Base-by-base conservation (phyloP, 2,329 filamentous ascomycete species). In the Basipetospora chlamydospora region DNA sequence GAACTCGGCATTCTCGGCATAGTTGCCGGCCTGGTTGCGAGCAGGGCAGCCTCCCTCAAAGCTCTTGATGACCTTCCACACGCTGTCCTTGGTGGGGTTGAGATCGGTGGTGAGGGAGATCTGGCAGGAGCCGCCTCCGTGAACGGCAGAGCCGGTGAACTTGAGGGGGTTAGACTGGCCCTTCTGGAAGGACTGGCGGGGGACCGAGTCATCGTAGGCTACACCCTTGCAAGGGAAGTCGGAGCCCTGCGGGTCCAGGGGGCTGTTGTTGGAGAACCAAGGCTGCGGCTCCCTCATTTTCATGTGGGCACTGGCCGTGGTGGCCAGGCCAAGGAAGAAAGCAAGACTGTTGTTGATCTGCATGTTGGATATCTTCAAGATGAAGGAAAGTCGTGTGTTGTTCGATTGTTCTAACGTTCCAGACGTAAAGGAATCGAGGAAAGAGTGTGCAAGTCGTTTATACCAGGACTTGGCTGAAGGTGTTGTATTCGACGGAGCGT, bases 71-170 rank as follows among this genome's bases (percentile, higher is more conserved):
- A 95, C 88, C 55, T 87, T 86, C 77, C 80, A 98, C 16, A 70
- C 67, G 0, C 73, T 79, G 45, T 70, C 55, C 44, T 70, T 71
- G 18, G 71, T 77, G 1, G 86, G 77, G 10, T 67, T 59, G 9
- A 66, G 61, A 46, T 95, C 88, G 13, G 81, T 85, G 0, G 87
- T 90, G 47, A 98, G 62, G 7, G 79, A 80, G 39, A 96, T 60
- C 49, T 98, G 90, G 61, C 90, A 96, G 0, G 84, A 92, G 0
- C 90, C 90, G 37, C 90, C 90, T 13, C 87, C 87, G 47, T 98
- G 90, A 0, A 78, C 74, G 3, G 86, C 87, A 33, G 66, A 61
- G 25, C 86, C 87, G 0, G 59, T 59, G 56, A 94, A 83, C 0
- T 58, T 55, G 2, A 95, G 64, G 0, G 60, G 53, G 15, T 58